phyloP scores from a whole-genome alignment of 2,329 filamentous ascomycete species.

The Paecilomyces formosus region DNA sequence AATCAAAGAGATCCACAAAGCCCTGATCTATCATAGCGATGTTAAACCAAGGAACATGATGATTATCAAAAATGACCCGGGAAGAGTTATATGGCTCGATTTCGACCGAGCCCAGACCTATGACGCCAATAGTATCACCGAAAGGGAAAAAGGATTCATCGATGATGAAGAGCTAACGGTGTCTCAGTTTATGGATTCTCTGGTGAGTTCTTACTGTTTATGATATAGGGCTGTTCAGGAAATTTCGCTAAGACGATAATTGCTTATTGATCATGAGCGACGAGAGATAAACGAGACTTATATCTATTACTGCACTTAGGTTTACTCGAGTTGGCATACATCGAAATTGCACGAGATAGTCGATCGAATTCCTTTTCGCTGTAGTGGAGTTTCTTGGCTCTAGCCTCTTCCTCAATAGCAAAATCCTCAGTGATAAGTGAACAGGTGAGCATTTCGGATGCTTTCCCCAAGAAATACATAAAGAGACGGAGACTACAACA shows the following conservation, averaged over 20 bases:
- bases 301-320: not conserved
- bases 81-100: constrained; percentile 15
- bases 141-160: constrained; percentile 9
- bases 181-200: not conserved
- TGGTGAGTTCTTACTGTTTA: not conserved
- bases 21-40: constrained; percentile 15
- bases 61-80: constrained; percentile 8
- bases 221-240: not conserved
- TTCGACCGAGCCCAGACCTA: constrained; percentile 17
- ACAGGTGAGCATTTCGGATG: too few species aligned
- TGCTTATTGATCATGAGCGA: not conserved
- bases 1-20: constrained; percentile 14
- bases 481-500: too few species aligned
- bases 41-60: constrained; percentile 20
- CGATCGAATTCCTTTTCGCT: too few species aligned
- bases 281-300: not conserved
- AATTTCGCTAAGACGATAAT: not conserved
- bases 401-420: too few species aligned
- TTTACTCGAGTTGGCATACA: too few species aligned
- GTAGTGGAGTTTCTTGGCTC: too few species aligned
- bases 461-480: too few species aligned
- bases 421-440: too few species aligned
- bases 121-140: not conserved
- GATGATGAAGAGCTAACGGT: not conserved
- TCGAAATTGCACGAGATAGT: too few species aligned